These are phyloP conservation scores for Aristolochia contorta DNA, from an alignment of 164 flowering plant genomes.

Conservation along the genomic window DNA sequence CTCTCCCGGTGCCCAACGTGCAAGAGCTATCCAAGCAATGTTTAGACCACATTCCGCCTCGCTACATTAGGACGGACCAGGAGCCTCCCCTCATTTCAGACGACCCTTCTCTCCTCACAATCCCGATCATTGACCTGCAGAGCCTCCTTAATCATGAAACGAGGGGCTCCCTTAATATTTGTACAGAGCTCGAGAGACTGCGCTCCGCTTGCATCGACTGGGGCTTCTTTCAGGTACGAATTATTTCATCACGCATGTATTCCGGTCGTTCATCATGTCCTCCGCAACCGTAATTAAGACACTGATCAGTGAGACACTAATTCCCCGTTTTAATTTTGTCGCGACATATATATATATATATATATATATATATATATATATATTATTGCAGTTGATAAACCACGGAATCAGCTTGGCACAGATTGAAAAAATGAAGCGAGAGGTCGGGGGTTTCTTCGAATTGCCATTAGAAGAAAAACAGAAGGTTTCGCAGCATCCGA, in stretches of 20 bases:
- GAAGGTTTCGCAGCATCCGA: constrained; percentile 22
- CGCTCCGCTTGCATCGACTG: constrained; percentile 35
- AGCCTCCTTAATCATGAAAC: constrained; percentile 2
- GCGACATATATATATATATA: too few species aligned
- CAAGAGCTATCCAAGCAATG: constrained; percentile 32
- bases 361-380: too few species aligned
- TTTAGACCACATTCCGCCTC: constrained; percentile 20
- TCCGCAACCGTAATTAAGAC: too few species aligned
- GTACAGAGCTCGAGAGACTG: constrained; percentile 22
- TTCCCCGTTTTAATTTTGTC: too few species aligned
- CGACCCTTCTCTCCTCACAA: not conserved
- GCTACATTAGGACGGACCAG: constrained; percentile 21
- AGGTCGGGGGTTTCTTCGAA: constrained; percentile 25
- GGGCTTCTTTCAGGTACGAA: constrained; percentile 34
- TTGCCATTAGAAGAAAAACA: constrained; percentile 41
- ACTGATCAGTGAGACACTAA: too few species aligned
- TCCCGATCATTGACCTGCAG: constrained; percentile 33
- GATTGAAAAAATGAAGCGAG: constrained; percentile 34
- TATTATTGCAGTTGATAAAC: constrained; percentile 25
- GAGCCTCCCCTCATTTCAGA: constrained; percentile 3
- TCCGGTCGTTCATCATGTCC: too few species aligned
- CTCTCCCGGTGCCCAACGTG: constrained; percentile 38
- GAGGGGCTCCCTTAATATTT: constrained; percentile 3
- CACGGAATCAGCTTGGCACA: constrained; percentile 29
- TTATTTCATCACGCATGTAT: too few species aligned